Base-by-base conservation (phyloP, 345 rosid genomes). In the Eucalyptus microcorys region DNA sequence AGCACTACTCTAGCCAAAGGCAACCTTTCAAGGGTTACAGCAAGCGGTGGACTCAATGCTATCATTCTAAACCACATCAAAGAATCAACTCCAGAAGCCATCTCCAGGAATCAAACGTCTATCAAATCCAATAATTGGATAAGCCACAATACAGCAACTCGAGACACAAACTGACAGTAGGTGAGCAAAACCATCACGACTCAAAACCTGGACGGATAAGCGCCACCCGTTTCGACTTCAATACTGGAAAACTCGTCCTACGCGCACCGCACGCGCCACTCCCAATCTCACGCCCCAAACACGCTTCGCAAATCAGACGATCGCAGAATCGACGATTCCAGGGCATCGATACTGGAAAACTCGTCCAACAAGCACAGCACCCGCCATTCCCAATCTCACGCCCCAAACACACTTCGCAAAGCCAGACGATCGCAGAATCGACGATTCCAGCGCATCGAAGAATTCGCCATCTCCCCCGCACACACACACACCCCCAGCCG, bases 401-500 rank as follows among this genome's bases (percentile, higher is more conserved):
- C 81, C 45, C 43, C 3, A 37, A 71, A 37, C 81, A 71, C 81
- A 5, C 81, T 37, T 71, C 45, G 12, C 81, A 37, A 71, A 71
- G 45, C 40, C 11, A 71, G 81, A 19, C 45, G 45, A 71, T 71
- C 43, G 45, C 57, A 71, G 45, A 71, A 71, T 34, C 12, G 45
- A 37, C 26, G 22, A 71, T 34, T 34, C 45, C 43, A 34, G 24
- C 4, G 45, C 45, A 71, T 71, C 40, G 24, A 71, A 19, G 57
- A 10, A 55, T 2, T 40, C 47, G 47, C 83, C 12, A 0, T 22
- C 47, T 40, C 47, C 21, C 2, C 83, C 81, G 2, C 45, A 7
- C 14, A 1, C 81, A 0, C n/a, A n/a, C 14, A 1, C 47, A 7
- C 47, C 15, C 47, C 0, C 83, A 22, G 1, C 83, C 83, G 47